Conservation (phyloP, 139 green algal species). For the Ettlia oleoabundans region DNA sequence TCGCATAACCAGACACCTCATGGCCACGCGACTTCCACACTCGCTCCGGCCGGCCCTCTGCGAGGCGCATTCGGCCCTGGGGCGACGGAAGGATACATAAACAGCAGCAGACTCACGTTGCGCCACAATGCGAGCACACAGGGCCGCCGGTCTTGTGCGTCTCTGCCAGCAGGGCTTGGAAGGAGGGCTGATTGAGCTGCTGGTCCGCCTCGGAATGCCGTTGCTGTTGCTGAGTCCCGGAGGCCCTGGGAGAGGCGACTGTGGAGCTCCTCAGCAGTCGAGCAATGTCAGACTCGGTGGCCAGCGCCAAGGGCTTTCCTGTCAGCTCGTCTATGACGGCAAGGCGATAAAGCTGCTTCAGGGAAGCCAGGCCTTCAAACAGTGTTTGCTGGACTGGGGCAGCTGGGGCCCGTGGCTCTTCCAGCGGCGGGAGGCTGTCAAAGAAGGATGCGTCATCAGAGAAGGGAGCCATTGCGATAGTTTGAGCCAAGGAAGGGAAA, state of each 20-base stretch:
- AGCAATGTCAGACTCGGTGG: background rate
- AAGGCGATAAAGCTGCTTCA: slow-evolving; percentile 9
- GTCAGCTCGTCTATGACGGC: background rate
- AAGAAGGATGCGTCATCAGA: no score
- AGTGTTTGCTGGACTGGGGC: background rate
- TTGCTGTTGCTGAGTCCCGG: background rate
- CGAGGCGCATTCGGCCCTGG: no score
- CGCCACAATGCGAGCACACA: slow-evolving; percentile 31
- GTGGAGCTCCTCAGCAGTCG: background rate
- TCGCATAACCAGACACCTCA: background rate
- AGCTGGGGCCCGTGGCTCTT: background rate
- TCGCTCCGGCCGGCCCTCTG: background rate
- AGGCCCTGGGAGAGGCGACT: background rate
- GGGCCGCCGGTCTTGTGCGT: slow-evolving; percentile 12
- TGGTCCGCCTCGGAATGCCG: background rate
- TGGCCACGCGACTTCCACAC: background rate
- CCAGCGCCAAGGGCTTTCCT: background rate
- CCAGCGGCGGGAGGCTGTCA: background rate
- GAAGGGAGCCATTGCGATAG: no score
- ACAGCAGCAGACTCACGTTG: slow-evolving; percentile 26
- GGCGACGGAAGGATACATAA: no score
- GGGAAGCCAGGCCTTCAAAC: slow-evolving; percentile 1
- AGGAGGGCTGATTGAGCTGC: background rate
- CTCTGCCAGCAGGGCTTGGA: slow-evolving; percentile 28
- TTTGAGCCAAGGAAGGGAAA: background rate